Evolutionary conservation across 139 green algal genomes (phyloP).

Genomic region (Auxenochlorella pyrenoidosa): DNA sequence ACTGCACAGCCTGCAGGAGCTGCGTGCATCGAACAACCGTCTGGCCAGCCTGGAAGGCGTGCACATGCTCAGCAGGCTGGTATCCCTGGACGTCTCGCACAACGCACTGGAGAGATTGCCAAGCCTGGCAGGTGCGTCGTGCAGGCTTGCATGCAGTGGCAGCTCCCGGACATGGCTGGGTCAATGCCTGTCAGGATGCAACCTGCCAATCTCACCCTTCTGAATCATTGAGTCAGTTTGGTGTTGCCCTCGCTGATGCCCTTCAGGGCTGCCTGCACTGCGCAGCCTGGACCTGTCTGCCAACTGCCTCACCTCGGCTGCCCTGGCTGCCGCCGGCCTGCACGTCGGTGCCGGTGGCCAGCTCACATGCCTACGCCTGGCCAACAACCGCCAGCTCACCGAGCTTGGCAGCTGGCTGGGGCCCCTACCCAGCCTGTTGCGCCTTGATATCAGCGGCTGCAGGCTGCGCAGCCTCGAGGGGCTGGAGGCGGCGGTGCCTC

Average conservation of each 20-base stretch:
- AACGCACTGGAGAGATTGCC: background rate
- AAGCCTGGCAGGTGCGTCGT: background rate
- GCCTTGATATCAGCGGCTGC: slow-evolving; percentile 20
- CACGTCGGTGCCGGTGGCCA: background rate
- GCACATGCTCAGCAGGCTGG: background rate
- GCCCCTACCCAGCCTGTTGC: slow-evolving; percentile 8
- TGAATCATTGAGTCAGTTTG: too few species aligned
- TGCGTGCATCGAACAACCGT: background rate
- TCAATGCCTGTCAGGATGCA: too few species aligned
- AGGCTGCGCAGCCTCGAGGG: slow-evolving; percentile 1
- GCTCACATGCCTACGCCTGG: slow-evolving; percentile 12
- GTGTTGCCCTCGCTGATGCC: background rate
- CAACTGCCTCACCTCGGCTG: slow-evolving; percentile 9
- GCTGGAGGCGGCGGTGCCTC: background rate
- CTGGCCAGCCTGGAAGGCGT: slow-evolving; percentile 1
- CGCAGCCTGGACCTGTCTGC: background rate
- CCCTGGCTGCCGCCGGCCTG: slow-evolving; percentile 4
- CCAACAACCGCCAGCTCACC: background rate
- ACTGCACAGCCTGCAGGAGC: background rate
- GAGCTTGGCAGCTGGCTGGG: slow-evolving; percentile 4
- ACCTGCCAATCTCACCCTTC: too few species aligned
- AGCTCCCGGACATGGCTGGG: too few species aligned
- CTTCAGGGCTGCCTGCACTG: background rate
- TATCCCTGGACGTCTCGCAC: background rate
- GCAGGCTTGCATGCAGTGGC: background rate